Evolutionary conservation across 148 eudicot species (phyloP).

Genomic region (Spergularia marina): DNA sequence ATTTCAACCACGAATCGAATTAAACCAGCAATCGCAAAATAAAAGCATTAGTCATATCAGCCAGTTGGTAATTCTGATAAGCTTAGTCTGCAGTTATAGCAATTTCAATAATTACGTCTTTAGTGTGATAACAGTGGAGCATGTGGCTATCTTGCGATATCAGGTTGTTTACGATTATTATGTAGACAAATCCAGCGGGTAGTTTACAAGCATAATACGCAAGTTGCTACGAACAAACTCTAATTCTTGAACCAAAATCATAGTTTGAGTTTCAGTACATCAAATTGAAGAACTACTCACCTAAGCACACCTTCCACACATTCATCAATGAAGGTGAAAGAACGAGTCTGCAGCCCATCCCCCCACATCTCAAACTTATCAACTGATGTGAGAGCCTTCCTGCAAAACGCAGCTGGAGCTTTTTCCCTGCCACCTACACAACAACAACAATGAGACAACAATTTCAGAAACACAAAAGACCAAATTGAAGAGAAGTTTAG

Average conservation of each 20-base stretch:
- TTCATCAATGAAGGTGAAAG: slow-evolving; percentile 59
- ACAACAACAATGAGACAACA: not conserved
- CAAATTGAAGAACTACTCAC: slow-evolving; percentile 20
- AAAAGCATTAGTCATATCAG: not conserved
- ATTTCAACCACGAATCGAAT: not conserved
- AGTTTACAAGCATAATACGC: not conserved
- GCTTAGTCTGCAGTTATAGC: not conserved
- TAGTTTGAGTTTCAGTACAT: not conserved
- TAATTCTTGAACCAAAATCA: too few species aligned
- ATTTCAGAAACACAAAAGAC: not conserved
- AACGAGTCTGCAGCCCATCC: slow-evolving; percentile 52
- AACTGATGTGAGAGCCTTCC: slow-evolving; percentile 46
- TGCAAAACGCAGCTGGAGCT: slow-evolving; percentile 60
- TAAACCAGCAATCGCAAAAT: not conserved
- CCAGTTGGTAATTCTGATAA: not conserved
- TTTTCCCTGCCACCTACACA: slow-evolving; percentile 52
- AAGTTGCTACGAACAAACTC: not conserved
- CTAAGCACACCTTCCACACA: slow-evolving; percentile 61
- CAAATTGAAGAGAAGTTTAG: not conserved
- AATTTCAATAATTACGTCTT: not conserved
- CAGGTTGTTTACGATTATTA: too few species aligned
- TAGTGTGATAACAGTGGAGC: not conserved
- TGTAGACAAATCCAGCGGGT: not conserved
- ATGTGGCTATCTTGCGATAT: too few species aligned
- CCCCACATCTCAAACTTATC: slow-evolving; percentile 69